Evolutionary conservation across 352 stramenopile species (phyloP).

Genomic region (Phytopythium vexans): DNA sequence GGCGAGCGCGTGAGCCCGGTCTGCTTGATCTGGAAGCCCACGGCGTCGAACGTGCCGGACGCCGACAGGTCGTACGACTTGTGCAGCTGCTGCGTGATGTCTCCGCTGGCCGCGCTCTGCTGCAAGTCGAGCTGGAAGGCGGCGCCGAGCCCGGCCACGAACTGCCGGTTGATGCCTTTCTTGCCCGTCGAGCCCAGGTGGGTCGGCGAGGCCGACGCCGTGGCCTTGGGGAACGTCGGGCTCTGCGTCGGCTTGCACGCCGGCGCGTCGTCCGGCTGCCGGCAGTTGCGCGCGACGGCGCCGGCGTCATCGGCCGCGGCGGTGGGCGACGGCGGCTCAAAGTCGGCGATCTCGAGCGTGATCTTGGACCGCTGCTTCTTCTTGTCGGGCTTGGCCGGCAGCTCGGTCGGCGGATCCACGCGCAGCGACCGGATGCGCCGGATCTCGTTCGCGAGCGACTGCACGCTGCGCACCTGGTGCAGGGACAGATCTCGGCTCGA

Average conservation of each 20-base stretch:
- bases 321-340: conserved; percentile 13
- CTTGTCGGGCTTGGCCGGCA: conserved; percentile 38
- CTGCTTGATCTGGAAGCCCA: conserved; percentile 83
- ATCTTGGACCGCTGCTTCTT: conserved; percentile 61
- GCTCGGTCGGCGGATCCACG: conserved; percentile 17
- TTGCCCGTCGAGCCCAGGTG: conserved; percentile 38
- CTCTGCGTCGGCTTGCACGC: conserved; percentile 39
- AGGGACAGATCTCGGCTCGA: conserved; percentile 24
- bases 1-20: conserved; percentile 69
- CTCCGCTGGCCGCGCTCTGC: conserved; percentile 24
- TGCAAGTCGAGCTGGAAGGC: conserved; percentile 78
- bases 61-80: conserved; percentile 79
- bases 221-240: conserved; percentile 31
- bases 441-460: conserved; percentile 81
- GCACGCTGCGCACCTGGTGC: conserved; percentile 70
- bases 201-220: conserved; percentile 35
- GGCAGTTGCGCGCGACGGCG: not conserved
- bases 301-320: conserved; percentile 15
- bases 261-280: conserved; percentile 7
- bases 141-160: conserved; percentile 55
- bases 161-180: conserved; percentile 70
- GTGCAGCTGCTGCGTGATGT: conserved; percentile 39
- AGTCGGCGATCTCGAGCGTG: conserved; percentile 67
- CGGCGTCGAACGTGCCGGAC: conserved; percentile 77
- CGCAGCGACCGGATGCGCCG: conserved; percentile 65